Base-by-base conservation (phyloP, 2,329 filamentous ascomycete genomes). In the Calonectria pseudoturangicola region DNA sequence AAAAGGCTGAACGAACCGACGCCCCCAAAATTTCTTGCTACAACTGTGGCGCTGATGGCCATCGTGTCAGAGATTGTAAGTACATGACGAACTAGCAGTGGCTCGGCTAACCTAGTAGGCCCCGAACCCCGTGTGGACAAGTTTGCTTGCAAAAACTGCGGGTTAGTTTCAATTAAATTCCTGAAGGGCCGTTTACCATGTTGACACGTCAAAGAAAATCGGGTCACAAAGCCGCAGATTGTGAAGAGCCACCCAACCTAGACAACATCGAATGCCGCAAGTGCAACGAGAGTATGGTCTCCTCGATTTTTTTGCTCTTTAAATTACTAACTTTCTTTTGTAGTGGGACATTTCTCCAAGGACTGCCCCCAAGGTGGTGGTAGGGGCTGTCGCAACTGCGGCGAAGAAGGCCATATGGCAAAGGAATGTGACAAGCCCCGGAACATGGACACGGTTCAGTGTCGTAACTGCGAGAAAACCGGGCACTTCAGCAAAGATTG, bases 41-140 rank as follows among this genome's bases (percentile, higher is more conserved):
- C 84, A 93, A 94, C 84, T 95, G 93, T 75, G 84, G 88, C 4
- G 87, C 88, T 47, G 83, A 87, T 30, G 93, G 92, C 12, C 93
- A 95, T 78, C 92, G 93, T 71, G 84, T 92, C 65, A 91, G 93
- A 65, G 92, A 95, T 76, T 95, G 93, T 91, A 79, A 83, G 89
- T 84, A 67, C 7, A n/a, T 27, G n/a, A 18, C 25, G 51, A 47
- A 4, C 6, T 25, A n/a, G 30, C 27, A 27, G 43, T 73, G 30
- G 68, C 66, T 36, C 56, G 33, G 70, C 73, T 78, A 70, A 75
- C 45, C 15, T 54, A 28, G 16, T 51, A 91, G 90, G 91, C 78
- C 87, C 89, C 4, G 83, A 86, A n/a, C 89, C 90, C 28, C 90
- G 93, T 63, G 84, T 90, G 36, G 90, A 93, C 84, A 91, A 87